Conservation (phyloP, 2,329 filamentous ascomycete species). For the Alternaria brassicicola region DNA sequence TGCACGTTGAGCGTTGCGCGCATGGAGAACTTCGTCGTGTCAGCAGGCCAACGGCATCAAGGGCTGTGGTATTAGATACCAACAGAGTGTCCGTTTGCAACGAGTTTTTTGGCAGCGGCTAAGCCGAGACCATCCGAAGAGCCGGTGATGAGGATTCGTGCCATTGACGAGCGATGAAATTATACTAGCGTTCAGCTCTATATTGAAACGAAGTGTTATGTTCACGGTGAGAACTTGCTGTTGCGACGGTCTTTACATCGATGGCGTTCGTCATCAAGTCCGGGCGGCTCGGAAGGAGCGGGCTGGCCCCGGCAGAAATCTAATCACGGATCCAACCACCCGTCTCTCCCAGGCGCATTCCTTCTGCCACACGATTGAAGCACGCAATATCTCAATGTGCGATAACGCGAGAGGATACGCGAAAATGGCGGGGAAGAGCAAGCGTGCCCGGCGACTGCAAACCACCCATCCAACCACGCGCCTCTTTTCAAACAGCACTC, state of each 20-base stretch:
- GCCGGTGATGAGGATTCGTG: constrained; percentile 61
- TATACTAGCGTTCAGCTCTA: neutral
- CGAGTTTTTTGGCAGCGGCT: constrained; percentile 57
- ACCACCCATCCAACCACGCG: neutral
- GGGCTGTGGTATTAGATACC: neutral
- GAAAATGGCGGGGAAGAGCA: too few species aligned
- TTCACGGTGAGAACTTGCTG: neutral
- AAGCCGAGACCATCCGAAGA: constrained; percentile 64
- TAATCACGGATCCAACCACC: neutral
- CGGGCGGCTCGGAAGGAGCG: neutral
- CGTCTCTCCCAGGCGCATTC: neutral
- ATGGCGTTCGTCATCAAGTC: neutral
- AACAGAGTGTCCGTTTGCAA: constrained; percentile 60
- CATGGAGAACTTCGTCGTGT: constrained; percentile 55
- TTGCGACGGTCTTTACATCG: neutral
- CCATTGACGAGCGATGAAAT: constrained; percentile 41
- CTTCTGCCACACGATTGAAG: neutral
- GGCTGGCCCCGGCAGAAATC: neutral
- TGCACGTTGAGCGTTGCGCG: constrained; percentile 61
- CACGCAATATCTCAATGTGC: neutral
- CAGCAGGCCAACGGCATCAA: neutral
- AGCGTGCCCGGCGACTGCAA: neutral
- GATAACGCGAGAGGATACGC: too few species aligned
- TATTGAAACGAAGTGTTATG: neutral
- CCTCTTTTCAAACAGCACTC: neutral